Percentiles rank a stretch among this genome's conserved stretches.
These are phyloP conservation scores for Penicillium odoratum DNA, from an alignment of 495 filamentous ascomycete species.

Conservation along the genomic window DNA sequence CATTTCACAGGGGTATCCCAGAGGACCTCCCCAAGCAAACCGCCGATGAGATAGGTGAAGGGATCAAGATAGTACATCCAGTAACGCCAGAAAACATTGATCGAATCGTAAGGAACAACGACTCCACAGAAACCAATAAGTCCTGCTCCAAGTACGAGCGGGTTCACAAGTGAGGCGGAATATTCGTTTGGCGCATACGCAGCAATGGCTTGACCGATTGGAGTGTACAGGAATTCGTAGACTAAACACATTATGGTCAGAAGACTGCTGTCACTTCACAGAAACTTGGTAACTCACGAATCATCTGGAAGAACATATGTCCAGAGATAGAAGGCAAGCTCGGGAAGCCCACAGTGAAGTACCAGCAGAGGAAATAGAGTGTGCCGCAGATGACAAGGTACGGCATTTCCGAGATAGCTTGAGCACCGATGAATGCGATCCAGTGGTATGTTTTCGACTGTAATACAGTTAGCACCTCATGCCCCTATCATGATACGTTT, in stretches of 20 bases:
- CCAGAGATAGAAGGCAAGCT: slow-evolving; percentile 42
- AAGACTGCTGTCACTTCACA: background rate
- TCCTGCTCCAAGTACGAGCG: slow-evolving; percentile 49
- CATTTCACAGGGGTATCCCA: slow-evolving; percentile 58
- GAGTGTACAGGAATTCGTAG: slow-evolving; percentile 49
- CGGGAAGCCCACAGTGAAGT: slow-evolving; percentile 57
- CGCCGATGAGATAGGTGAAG: slow-evolving; percentile 56
- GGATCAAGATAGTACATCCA: slow-evolving; percentile 60
- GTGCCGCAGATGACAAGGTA: slow-evolving; percentile 58
- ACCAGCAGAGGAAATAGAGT: slow-evolving; percentile 60
- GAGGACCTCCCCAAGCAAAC: slow-evolving; percentile 44
- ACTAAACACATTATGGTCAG: slow-evolving; percentile 22
- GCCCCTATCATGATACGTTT: too few species aligned
- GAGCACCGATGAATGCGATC: slow-evolving; percentile 45
- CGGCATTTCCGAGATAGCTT: slow-evolving; percentile 60
- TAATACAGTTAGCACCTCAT: slow-evolving; percentile 37
- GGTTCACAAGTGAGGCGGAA: slow-evolving; percentile 54
- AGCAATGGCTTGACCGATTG: slow-evolving; percentile 48
- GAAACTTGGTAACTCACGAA: slow-evolving; percentile 33
- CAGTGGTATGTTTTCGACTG: slow-evolving; percentile 60
- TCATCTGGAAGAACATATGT: slow-evolving; percentile 47
- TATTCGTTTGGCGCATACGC: slow-evolving; percentile 58
- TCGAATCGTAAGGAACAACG: slow-evolving; percentile 50
- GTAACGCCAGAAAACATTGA: slow-evolving; percentile 59
- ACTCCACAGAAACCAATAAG: slow-evolving; percentile 57